Base-by-base conservation (phyloP, 2,329 filamentous ascomycete species). In the Aureobasidium sp. region DNA sequence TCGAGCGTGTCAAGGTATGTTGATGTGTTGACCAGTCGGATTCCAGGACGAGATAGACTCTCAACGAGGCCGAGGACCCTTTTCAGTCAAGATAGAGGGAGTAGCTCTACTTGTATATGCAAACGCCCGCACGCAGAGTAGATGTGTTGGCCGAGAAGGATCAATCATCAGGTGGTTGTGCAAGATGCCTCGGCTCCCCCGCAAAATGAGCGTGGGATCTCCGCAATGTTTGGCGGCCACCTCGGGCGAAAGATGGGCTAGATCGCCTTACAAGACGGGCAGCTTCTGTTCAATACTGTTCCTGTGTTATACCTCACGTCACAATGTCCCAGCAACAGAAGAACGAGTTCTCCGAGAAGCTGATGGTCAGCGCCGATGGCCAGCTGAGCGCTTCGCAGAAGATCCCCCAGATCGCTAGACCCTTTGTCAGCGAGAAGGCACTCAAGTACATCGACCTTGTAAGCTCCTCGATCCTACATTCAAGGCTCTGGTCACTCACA, bases 361-460 rank as follows among this genome's bases (percentile, higher is more conserved):
- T 72, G 49, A 67, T 69, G 65, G 66, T 68, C 39, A 63, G 60
- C 62, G 58, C 62, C 42, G 45, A 39, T 32, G 68, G 67, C 55
- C 72, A 76, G 63, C 65, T 74, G 53, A 63, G 71, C 58, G 83
- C 84, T 67, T 81, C 82, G 71, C 69, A 81, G 73, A 74, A 75
- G 64, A 85, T 87, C 63, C 84, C 84, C 45, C 74, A 77, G 61
- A 82, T 86, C 67, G 84, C 81, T 44, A 73, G 76, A 64, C 81
- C 81, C 30, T 84, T 82, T 74, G 90, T 97, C 67, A 95, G 90
- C 77, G 91, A 95, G 63, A 82, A 85, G 70, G 92, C 92, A 58
- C 90, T 88, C 78, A 86, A 89, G 81, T 90, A 88, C 34, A 79
- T 97, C 67, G 92, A 97, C 71, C 73, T 91, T 66, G 84, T 86